Percentiles rank a stretch among this genome's conserved stretches.
Evolutionary conservation across 2,329 filamentous ascomycete genomes (phyloP).

Genomic region (Exophiala aquamarina): DNA sequence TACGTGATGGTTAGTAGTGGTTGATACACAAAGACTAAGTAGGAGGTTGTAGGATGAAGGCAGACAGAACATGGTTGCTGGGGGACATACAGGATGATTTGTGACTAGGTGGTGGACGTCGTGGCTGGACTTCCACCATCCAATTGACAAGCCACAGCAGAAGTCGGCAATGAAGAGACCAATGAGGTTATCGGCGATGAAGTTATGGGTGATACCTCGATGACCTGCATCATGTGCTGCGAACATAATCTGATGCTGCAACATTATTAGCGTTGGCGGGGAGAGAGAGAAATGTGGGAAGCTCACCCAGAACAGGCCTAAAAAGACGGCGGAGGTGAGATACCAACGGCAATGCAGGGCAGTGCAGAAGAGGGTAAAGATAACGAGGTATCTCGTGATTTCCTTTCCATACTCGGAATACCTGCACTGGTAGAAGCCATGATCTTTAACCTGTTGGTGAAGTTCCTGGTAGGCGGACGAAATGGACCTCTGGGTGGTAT

Average conservation of each 20-base stretch:
- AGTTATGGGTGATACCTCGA: constrained; percentile 93
- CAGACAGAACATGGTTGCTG: too few species aligned
- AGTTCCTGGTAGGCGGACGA: constrained; percentile 56
- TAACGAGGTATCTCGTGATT: constrained; percentile 66
- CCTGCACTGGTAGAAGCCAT: constrained; percentile 59
- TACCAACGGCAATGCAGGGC: constrained; percentile 67
- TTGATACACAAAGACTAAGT: neutral
- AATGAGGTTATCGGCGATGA: constrained; percentile 75
- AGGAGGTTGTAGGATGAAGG: too few species aligned
- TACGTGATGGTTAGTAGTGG: constrained; percentile 18
- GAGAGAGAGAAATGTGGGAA: neutral
- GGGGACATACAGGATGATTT: constrained; percentile 70
- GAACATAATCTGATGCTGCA: constrained; percentile 83
- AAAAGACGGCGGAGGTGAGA: constrained; percentile 65
- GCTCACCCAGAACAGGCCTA: constrained; percentile 75
- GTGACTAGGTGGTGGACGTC: constrained; percentile 97
- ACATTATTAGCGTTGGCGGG: neutral
- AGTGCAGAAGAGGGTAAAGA: constrained; percentile 62
- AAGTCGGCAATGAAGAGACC: constrained; percentile 89
- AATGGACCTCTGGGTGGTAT: constrained; percentile 56
- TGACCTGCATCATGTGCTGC: constrained; percentile 92
- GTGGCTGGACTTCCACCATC: constrained; percentile 97
- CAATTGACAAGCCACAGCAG: constrained; percentile 79
- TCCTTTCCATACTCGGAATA: constrained; percentile 67
- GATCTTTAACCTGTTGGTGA: constrained; percentile 54